phyloP scores from a whole-genome alignment of 192 early-diverging fungal genomes.

The Helicostylum pulchrum region DNA sequence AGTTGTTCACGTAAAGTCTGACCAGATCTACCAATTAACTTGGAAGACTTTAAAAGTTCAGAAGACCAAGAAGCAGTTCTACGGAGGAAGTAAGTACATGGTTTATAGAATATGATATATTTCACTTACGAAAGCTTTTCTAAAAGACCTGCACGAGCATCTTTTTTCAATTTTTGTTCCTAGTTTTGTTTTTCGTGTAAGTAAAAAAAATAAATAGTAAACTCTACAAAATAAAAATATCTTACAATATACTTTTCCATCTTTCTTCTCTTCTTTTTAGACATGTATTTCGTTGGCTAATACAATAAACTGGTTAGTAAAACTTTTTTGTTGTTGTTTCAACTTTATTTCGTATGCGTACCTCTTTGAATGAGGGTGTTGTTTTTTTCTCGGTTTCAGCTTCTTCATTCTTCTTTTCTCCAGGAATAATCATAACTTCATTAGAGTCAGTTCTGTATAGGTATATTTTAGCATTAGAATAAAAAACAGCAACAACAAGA shows the following conservation, averaged over 20 bases:
- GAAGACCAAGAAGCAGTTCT: constrained; percentile 66
- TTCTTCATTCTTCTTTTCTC: background rate
- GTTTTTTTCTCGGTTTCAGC: constrained; percentile 7
- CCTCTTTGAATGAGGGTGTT: constrained; percentile 9
- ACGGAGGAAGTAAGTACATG: background rate
- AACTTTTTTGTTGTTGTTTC: background rate
- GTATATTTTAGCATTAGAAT: background rate
- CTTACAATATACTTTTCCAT: constrained; percentile 78
- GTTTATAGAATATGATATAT: background rate
- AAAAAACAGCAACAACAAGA: no score
- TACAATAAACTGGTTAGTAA: no score
- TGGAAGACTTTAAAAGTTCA: constrained; percentile 65
- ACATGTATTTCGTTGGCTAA: constrained; percentile 43
- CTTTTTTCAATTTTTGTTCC: constrained; percentile 82
- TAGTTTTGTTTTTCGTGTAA: constrained; percentile 22
- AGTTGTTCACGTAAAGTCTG: constrained; percentile 70
- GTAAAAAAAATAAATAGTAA: background rate
- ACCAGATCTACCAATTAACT: constrained; percentile 56
- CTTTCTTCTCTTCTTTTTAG: constrained; percentile 72
- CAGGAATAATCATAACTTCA: constrained; percentile 13
- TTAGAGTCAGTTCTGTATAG: background rate
- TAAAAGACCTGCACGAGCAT: constrained; percentile 61
- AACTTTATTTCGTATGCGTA: background rate
- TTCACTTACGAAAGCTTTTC: constrained; percentile 53
- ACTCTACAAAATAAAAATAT: background rate